Conservation (phyloP, 257 asterid species). For the Plantago ovata region DNA sequence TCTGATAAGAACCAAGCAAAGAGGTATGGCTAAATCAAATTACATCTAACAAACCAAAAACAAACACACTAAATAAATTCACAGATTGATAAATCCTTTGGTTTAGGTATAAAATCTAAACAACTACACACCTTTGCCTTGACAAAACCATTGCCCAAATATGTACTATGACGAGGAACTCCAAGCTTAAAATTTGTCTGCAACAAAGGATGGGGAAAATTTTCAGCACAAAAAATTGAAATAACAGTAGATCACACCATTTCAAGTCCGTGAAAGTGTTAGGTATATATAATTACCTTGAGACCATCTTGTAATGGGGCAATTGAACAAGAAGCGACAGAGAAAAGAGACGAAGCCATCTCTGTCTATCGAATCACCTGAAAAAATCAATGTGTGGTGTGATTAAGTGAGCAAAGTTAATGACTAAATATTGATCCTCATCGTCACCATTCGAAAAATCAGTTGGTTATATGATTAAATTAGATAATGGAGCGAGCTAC, state of each 20-base stretch:
- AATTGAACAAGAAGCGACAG: background rate
- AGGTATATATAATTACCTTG: conserved; percentile 1
- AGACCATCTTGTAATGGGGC: background rate
- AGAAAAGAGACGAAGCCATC: conserved; percentile 5
- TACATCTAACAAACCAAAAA: too few species aligned
- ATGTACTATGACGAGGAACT: conserved; percentile 28
- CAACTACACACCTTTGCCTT: conserved; percentile 42
- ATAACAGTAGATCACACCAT: background rate
- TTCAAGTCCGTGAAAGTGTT: too few species aligned
- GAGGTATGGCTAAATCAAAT: too few species aligned
- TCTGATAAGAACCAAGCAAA: too few species aligned
- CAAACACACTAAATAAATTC: too few species aligned
- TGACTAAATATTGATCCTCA: too few species aligned
- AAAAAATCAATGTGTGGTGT: background rate
- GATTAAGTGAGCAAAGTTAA: background rate
- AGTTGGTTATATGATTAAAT: too few species aligned
- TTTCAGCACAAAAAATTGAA: conserved; percentile 10
- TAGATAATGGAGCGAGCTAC: too few species aligned
- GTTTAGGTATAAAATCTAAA: background rate
- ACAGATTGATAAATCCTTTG: too few species aligned
- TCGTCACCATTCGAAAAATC: too few species aligned
- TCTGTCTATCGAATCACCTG: background rate
- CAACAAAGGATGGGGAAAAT: background rate
- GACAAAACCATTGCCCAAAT: conserved; percentile 32
- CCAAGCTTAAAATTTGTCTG: conserved; percentile 43